Evolutionary conservation across 768 basidiomycete genomes (phyloP).

Genomic region (Filobasidium floriforme): DNA sequence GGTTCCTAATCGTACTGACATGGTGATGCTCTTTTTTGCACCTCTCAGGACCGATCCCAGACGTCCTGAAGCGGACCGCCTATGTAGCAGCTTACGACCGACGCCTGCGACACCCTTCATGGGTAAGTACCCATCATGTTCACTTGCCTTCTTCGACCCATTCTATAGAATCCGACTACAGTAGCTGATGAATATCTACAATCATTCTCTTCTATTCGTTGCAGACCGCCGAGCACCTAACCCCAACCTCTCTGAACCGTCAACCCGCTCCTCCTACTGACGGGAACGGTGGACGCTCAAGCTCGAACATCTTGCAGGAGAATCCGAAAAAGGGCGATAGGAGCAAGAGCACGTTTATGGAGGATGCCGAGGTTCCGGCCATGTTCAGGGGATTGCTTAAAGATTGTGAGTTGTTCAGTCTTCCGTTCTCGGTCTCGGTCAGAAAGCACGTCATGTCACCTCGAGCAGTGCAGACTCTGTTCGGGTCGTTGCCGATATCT

Average conservation of each 20-base stretch:
- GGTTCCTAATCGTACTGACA: no score
- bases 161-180: no score
- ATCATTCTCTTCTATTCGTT: background rate
- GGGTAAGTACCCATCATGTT: conserved; percentile 55
- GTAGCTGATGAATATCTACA: no score
- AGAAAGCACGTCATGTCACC: no score
- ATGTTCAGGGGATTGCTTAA: conserved; percentile 71
- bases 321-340: conserved; percentile 19
- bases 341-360: conserved; percentile 53
- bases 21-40: background rate
- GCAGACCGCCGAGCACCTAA: conserved; percentile 92
- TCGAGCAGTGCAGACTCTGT: no score
- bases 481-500: no score
- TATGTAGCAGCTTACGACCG: conserved; percentile 89
- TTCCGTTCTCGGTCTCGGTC: no score
- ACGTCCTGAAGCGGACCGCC: conserved; percentile 68
- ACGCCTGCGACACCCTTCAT: conserved; percentile 79
- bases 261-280: conserved; percentile 44
- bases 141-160: no score
- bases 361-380: conserved; percentile 70
- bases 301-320: background rate
- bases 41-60: conserved; percentile 71
- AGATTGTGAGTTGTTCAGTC: conserved; percentile 60
- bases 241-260: conserved; percentile 62
- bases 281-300: conserved; percentile 23